Evolutionary conservation across 495 filamentous ascomycete species (phyloP), one percentile per base, ranked within the genome.

Genomic region (Neurospora sublineolata): DNA sequence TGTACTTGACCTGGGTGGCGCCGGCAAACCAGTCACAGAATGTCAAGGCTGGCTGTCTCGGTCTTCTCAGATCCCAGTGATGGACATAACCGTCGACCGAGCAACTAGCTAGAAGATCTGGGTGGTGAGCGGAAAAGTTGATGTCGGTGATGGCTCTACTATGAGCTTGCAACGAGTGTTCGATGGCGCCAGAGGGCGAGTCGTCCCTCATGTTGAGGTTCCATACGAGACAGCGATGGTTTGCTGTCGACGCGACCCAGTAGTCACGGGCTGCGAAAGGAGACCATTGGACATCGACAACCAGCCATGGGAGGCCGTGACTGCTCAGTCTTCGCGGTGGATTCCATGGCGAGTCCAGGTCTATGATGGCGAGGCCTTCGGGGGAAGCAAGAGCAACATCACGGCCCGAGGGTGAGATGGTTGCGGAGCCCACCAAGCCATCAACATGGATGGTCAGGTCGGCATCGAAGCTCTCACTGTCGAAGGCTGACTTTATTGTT

Each of bases 271-370:
- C 89, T 11, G 94, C 91, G 75, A 97, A 97, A 16, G 94, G 94
- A 6, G 93, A 97, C 94, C 94, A 98, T 80, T 98, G 94, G 46
- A 98, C 94, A 80, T 98, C 94, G n/a, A 94, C 93, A 5, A 98
- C 94, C 69, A 96, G 89, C 93, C 94, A 97, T n/a, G 92, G 90
- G 9, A 93, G 90, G 42, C 92, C 90, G 78, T 97, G 92, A 69
- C 83, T 84, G 73, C 90, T 89, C 36, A 98, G 88, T 76, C 94
- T 89, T 14, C 94, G 90, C 39, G 94, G 94, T 16, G 92, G 92
- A 68, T 91, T 94, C 80, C 93, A 94, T 16, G 93, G 94, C 16
- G 89, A 94, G 81, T 98, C 94, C 58, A 98, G 86, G 74, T 98
- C 94, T 71, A 98, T 94, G 76, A 98, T 92, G 81, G 95, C 90